phyloP scores from a whole-genome alignment of 1,284 basidiomycete species.

The Sporisorium exsertum region DNA sequence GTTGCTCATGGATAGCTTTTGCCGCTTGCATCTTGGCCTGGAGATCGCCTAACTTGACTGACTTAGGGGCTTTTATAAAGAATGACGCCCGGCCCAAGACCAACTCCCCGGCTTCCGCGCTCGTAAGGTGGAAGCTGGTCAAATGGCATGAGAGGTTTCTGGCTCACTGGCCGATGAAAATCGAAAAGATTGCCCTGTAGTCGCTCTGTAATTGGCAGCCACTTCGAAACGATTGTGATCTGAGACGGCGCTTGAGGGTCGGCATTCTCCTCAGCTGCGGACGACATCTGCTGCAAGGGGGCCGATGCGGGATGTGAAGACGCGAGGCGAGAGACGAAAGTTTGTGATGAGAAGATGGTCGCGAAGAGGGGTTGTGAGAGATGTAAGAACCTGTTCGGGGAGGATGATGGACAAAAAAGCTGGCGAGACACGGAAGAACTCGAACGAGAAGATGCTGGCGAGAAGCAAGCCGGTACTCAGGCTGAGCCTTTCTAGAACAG shows the following conservation, averaged over 20 bases:
- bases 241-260: not conserved
- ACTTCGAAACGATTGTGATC: not conserved
- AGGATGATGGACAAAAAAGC: not conserved
- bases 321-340: not conserved
- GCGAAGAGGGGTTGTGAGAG: no score
- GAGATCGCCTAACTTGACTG: not conserved
- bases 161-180: not conserved
- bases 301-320: not conserved
- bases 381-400: not conserved
- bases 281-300: not conserved
- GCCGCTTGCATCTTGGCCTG: not conserved
- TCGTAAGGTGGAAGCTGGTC: not conserved
- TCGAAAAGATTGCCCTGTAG: not conserved
- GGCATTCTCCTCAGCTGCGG: not conserved
- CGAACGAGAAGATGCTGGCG: no score
- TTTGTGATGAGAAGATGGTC: not conserved
- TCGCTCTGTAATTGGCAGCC: not conserved
- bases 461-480: no score
- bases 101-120: not conserved
- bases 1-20: not conserved
- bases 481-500: not conserved
- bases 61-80: not conserved
- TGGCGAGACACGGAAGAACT: no score
- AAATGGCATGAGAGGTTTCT: not conserved
- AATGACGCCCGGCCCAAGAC: not conserved